A percentile compares a stretch with the other conserved stretches of the same genome.
Conservation (phyloP, 805 yeast species). For the Torulaspora indica region DNA sequence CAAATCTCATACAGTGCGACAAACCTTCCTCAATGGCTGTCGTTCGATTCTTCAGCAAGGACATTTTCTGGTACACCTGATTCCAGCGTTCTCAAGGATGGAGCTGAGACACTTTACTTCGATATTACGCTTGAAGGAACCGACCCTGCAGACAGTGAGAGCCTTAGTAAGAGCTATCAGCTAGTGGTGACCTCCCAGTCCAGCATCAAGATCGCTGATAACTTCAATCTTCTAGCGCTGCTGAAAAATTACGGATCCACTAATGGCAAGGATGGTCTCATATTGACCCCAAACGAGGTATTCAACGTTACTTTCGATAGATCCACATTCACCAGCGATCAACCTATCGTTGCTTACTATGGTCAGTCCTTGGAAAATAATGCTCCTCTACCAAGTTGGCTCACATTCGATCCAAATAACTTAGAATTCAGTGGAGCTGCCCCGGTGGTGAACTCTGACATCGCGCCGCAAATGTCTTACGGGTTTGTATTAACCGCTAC, state of each 20-base stretch:
- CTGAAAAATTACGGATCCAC: conserved; percentile 65
- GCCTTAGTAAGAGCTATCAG: conserved; percentile 47
- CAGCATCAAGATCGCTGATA: conserved; percentile 44
- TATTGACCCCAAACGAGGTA: conserved; percentile 61
- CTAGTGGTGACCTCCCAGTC: conserved; percentile 56
- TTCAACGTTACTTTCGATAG: conserved; percentile 63
- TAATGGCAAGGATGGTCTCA: conserved; percentile 70
- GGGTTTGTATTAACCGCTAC: conserved; percentile 72
- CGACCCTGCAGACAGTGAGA: conserved; percentile 49
- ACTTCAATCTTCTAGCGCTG: conserved; percentile 41
- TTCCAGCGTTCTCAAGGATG: conserved; percentile 22
- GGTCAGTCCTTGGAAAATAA: conserved; percentile 71
- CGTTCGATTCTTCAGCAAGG: conserved; percentile 57
- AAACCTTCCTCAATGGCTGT: conserved; percentile 72
- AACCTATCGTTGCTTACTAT: conserved; percentile 56
- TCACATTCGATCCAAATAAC: conserved; percentile 55
- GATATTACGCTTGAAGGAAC: conserved; percentile 56
- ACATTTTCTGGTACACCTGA: conserved; percentile 67
- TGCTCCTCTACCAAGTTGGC: conserved; percentile 90
- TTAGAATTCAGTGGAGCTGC: conserved; percentile 80
- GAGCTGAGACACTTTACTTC: conserved; percentile 44
- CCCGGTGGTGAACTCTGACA: conserved; percentile 76
- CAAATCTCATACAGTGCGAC: conserved; percentile 52
- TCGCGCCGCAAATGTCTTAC: conserved; percentile 80
- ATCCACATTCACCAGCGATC: conserved; percentile 53